A percentile compares a stretch with the other conserved stretches of the same genome.
These are phyloP conservation scores for Nicotiana obtusifolia DNA, from an alignment of 257 asterid genomes.

Conservation along the genomic window DNA sequence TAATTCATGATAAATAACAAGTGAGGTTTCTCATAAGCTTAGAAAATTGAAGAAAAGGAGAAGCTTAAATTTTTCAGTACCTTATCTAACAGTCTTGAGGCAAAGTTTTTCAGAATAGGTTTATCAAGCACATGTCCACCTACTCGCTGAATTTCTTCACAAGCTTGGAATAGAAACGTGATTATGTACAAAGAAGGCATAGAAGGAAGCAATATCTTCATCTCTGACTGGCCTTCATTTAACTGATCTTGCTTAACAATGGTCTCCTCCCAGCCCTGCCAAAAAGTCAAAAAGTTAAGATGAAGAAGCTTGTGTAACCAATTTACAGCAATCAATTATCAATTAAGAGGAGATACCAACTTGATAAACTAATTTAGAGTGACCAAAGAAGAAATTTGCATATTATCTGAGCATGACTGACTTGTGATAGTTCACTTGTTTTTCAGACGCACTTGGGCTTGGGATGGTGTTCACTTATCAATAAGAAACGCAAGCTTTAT, in stretches of 20 bases:
- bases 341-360: background rate
- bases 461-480: background rate
- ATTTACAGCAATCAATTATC: background rate
- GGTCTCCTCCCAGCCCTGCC: constrained; percentile 98
- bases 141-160: constrained; percentile 92
- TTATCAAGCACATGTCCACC: constrained; percentile 97
- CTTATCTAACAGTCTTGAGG: constrained; percentile 68
- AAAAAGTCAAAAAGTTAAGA: constrained; percentile 23
- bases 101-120: constrained; percentile 73
- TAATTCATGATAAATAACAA: background rate
- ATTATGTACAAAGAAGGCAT: constrained; percentile 84
- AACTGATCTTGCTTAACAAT: constrained; percentile 77
- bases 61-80: constrained; percentile 22
- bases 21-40: background rate
- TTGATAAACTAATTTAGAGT: background rate
- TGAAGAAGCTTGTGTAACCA: constrained; percentile 13
- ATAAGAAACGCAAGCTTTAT: background rate
- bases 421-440: background rate
- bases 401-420: background rate
- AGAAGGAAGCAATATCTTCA: constrained; percentile 89
- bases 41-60: background rate
- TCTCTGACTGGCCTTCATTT: constrained; percentile 62
- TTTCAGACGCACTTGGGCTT: too few relatives aligned
- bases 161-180: constrained; percentile 72
- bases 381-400: background rate